Evolutionary conservation across 306 rosid species (phyloP), one percentile per base, ranked within the genome.

Genomic region (Acacia melanoxylon): DNA sequence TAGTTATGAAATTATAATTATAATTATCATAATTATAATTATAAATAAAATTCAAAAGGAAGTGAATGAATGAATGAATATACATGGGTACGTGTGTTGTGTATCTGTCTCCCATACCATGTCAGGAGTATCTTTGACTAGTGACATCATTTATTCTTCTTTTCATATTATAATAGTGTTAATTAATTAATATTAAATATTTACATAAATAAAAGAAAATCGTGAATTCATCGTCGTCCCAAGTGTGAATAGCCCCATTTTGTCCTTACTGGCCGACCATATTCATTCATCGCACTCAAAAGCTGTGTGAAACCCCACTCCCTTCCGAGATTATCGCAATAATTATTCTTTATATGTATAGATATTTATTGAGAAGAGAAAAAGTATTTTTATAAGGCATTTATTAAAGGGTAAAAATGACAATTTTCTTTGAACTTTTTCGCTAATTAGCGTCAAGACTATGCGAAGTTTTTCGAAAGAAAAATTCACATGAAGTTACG

Each of bases 101-200:
- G 87, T 68, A 8, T 58, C 31, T 58, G 68, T 63, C 45, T 63
- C 79, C 73, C 73, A 68, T 40, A 24, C 73, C 31, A 40, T 68
- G 73, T 70, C 75, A 84, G 75, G 84, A 82, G 86, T 80, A 76
- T 87, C 88, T 87, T 91, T 89, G 90, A 91, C 90, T 80, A 48
- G 35, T 82, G 81, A 80, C 85, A 35, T 45, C 45, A 40, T 35
- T 42, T 4, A 37, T 44, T 19, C 11, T 12, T 13, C 37, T 51
- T 10, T 15, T 1, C 33, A 16, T 17, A 52, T 52, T 51, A 52
- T 19, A 52, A 52, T 19, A 52, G 16, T 51, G 5, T 51, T 27
- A 24, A 11, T 6, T 68, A 16, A 0, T 41, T 76, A 40, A 48
- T 41, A 31, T 25, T 11, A n/a, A 48, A 4, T 11, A 42, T 16